Percentiles rank a stretch among this genome's conserved stretches.
Evolutionary conservation across 2,329 filamentous ascomycete genomes (phyloP).

Genomic region (Scleromitrula shiraiana): DNA sequence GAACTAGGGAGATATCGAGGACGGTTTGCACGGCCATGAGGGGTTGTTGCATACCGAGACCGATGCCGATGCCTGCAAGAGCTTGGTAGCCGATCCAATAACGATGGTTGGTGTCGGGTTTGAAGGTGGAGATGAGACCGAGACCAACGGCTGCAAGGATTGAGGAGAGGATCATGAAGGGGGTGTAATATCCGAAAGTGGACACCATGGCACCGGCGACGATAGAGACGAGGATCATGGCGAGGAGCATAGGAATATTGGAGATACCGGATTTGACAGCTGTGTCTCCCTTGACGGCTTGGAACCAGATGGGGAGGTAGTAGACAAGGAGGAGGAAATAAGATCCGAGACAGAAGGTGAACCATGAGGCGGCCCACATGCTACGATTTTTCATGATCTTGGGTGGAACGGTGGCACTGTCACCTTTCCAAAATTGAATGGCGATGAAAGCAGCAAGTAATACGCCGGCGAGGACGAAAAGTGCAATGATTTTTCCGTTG

Average conservation of each 20-base stretch:
- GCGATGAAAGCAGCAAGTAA: constrained; percentile 26
- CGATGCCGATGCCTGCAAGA: constrained; percentile 45
- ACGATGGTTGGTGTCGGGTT: constrained; percentile 37
- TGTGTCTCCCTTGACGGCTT: constrained; percentile 36
- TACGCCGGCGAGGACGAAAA: constrained; percentile 29
- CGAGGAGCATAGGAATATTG: constrained; percentile 30
- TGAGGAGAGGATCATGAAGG: constrained; percentile 46
- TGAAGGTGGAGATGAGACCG: constrained; percentile 48
- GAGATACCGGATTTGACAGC: constrained; percentile 39
- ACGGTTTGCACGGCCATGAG: constrained; percentile 49
- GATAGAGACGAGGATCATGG: constrained; percentile 23
- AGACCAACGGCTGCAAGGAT: constrained; percentile 32
- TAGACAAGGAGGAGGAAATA: constrained; percentile 36
- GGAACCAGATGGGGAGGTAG: constrained; percentile 42
- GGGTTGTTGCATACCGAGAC: constrained; percentile 51
- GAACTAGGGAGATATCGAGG: constrained; percentile 44
- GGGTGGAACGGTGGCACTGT: constrained; percentile 35
- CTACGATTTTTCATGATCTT: constrained; percentile 33
- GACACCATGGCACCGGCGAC: not conserved
- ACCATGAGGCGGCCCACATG: constrained; percentile 29
- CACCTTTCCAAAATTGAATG: constrained; percentile 33
- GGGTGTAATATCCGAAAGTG: constrained; percentile 34
- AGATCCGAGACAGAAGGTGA: constrained; percentile 30
- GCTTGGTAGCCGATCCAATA: constrained; percentile 53
- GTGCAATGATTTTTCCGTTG: constrained; percentile 29